A percentile compares a stretch with the other conserved stretches of the same genome.
Evolutionary conservation across 225 moss, liverwort and hornwort species (phyloP).

Genomic region (Neckera pumila): DNA sequence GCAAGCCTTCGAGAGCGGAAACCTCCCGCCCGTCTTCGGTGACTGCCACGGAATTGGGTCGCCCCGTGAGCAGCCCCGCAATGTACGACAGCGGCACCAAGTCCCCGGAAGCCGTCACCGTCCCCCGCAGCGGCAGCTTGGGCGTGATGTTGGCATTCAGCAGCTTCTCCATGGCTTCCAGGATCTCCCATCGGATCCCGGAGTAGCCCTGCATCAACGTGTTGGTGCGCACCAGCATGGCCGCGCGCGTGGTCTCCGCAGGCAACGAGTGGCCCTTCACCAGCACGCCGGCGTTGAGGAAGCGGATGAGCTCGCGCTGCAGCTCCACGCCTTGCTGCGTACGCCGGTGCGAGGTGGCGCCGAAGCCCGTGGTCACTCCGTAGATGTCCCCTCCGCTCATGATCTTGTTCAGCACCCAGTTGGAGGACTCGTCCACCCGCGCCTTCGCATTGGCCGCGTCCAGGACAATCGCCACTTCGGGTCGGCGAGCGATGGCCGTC

Average conservation of each 20-base stretch:
- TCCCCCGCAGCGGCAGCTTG: constrained; percentile 27
- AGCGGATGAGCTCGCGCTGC: constrained; percentile 25
- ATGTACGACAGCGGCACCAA: constrained; percentile 3
- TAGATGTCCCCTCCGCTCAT: neutral
- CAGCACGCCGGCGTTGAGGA: constrained; percentile 14
- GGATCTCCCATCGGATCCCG: constrained; percentile 32
- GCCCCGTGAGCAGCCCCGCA: neutral
- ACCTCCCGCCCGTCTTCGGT: neutral
- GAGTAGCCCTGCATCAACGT: constrained; percentile 33
- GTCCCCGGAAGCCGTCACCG: constrained; percentile 39
- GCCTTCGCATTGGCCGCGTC: constrained; percentile 8
- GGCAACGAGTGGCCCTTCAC: constrained; percentile 2
- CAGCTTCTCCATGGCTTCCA: constrained; percentile 28
- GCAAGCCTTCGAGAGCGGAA: neutral
- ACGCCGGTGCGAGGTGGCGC: constrained; percentile 16
- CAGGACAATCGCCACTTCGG: neutral
- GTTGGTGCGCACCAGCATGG: constrained; percentile 36
- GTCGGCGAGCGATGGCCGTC: neutral
- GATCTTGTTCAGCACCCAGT: neutral
- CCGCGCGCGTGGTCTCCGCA: neutral
- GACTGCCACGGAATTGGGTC: neutral
- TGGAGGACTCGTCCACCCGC: constrained; percentile 3
- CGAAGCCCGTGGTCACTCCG: neutral
- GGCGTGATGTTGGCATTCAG: constrained; percentile 42
- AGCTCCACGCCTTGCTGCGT: constrained; percentile 19